A percentile compares a stretch with the other conserved stretches of the same genome.
Evolutionary conservation across 371 early-diverging fungal genomes (phyloP).

Genomic region (Coemansia sp.): DNA sequence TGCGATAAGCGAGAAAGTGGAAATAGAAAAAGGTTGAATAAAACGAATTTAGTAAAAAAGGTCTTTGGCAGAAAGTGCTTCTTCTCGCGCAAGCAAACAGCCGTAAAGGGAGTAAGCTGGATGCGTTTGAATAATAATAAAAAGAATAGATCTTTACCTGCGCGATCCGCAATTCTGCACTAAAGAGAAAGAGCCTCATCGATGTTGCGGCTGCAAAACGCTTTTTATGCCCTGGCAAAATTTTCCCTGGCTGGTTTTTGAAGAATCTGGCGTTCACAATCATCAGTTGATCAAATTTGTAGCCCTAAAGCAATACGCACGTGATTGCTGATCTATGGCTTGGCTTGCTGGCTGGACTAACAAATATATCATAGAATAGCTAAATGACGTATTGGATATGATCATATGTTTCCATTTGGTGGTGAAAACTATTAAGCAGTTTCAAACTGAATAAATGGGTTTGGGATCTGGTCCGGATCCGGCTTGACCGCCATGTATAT

Average conservation of each 20-base stretch:
- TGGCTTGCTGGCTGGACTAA: neutral
- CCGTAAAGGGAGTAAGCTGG: neutral
- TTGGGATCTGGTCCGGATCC: slow-evolving; percentile 51
- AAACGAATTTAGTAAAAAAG: slow-evolving; percentile 21
- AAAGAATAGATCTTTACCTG: slow-evolving; percentile 43
- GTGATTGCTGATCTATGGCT: slow-evolving; percentile 1
- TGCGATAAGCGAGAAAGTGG: neutral
- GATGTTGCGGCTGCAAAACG: neutral
- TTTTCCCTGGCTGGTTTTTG: slow-evolving; percentile 2
- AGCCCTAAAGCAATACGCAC: slow-evolving; percentile 19
- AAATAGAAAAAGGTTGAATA: neutral
- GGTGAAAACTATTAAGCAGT: neutral
- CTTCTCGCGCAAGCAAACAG: slow-evolving; percentile 41
- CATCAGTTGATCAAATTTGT: neutral
- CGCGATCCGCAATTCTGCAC: slow-evolving; percentile 54
- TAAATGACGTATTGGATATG: no score
- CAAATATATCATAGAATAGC: no score
- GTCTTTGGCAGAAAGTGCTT: slow-evolving; percentile 44
- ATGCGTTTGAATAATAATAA: slow-evolving; percentile 8
- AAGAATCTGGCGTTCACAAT: neutral
- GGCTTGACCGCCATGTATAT: slow-evolving; percentile 58
- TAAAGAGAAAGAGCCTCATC: slow-evolving; percentile 33
- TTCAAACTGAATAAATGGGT: slow-evolving; percentile 48
- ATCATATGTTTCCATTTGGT: neutral
- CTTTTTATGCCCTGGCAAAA: slow-evolving; percentile 21